These are phyloP conservation scores for Zygosaccharomyces bisporus DNA, from an alignment of 805 yeast species.

Conservation along the genomic window DNA sequence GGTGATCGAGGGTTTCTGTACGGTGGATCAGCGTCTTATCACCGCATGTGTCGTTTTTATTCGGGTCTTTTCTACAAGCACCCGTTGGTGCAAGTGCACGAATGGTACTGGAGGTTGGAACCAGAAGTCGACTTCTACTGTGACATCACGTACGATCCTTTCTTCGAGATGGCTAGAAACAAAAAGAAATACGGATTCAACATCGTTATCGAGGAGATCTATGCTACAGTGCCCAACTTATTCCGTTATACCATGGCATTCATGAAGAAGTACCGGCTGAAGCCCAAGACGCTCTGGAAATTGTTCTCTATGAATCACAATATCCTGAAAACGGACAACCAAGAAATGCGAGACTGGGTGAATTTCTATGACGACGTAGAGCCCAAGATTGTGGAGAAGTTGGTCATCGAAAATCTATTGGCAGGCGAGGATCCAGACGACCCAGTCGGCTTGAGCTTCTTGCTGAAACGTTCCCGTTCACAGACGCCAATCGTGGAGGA, in stretches of 20 bases:
- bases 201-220: conserved; percentile 70
- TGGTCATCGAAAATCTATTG: conserved; percentile 33
- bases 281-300: conserved; percentile 65
- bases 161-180: conserved; percentile 64
- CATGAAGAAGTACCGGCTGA: conserved; percentile 45
- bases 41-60: conserved; percentile 93
- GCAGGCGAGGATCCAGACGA: conserved; percentile 16
- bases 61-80: conserved; percentile 81
- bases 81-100: conserved; percentile 60
- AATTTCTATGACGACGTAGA: conserved; percentile 27
- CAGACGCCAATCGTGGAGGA: conserved; percentile 42
- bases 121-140: conserved; percentile 89
- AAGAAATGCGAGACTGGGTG: conserved; percentile 31
- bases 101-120: conserved; percentile 97
- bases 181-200: conserved; percentile 84
- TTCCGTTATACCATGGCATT: conserved; percentile 69
- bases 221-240: conserved; percentile 76
- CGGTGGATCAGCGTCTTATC: conserved; percentile 78
- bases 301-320: conserved; percentile 49
- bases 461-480: conserved; percentile 40
- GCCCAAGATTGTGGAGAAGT: conserved; percentile 29
- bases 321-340: conserved; percentile 35
- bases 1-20: conserved; percentile 83
- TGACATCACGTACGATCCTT: conserved; percentile 90
- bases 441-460: conserved; percentile 35